Evolutionary conservation across 1,139 yeast genomes (phyloP), one percentile per base, ranked within the genome.

Genomic region (Spathaspora jeffriesii): DNA sequence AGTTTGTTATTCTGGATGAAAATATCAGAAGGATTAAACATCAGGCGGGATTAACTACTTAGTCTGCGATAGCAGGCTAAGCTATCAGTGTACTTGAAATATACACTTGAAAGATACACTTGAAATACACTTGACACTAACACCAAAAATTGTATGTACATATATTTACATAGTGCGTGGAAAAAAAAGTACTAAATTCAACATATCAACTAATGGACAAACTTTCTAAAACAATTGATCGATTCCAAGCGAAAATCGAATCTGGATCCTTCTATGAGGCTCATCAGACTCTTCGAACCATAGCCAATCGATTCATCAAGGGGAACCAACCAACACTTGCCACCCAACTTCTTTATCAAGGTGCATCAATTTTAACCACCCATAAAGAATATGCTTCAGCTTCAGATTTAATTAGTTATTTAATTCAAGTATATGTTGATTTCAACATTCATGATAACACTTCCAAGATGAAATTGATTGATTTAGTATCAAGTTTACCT

Each of bases 211-310:
- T 65, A 68, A 57, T 64, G 32, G 73, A 68, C 53, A 84, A 83
- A 58, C 65, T 85, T 36, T 73, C 78, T 46, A 78, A 79, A 59
- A 84, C 90, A 2, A 67, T 86, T 42, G 81, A 75, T 28, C 70
- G 93, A 51, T 86, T 86, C 68, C 81, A 83, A 58, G 76, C 78
- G 42, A 85, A 88, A 59, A 85, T 92, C 53, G 81, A 79, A 43
- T 78, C 78, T 43, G 91, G 91, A 2, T 88, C 91, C 46, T 90
- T 77, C 68, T 92, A 92, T 62, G 99, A 93, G 63, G 98, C 98
- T 0, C 97, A 92, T 62, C 98, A 92, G 65, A 92, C 96, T 0
- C 76, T 92, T 45, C 74, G 97, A 59, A 90, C 97, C 8, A 86
- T 92, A 49, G 90, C 88, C 42, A 90, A 91, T 55, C 75, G 99